A percentile compares a stretch with the other conserved stretches of the same genome.
phyloP scores from a whole-genome alignment of 345 rosid species.

The Citrus medica region DNA sequence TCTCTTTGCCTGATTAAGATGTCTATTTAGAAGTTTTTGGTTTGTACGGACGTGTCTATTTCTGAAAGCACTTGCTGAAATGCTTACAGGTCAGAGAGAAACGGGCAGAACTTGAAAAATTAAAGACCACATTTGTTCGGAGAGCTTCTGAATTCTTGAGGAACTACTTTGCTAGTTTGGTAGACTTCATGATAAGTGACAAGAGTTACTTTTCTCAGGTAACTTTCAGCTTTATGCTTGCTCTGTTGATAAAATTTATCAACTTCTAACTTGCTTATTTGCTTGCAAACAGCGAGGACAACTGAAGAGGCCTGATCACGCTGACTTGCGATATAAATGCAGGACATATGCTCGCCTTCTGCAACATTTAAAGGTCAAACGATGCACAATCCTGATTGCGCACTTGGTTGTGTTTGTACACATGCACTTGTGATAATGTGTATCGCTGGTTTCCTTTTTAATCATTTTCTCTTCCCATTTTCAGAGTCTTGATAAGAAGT shows the following conservation, averaged over 20 bases:
- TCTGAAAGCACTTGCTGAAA: constrained; percentile 7
- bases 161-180: constrained; percentile 95
- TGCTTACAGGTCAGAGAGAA: constrained; percentile 77
- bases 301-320: constrained; percentile 99
- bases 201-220: constrained; percentile 99
- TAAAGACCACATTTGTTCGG: constrained; percentile 76
- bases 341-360: constrained; percentile 98
- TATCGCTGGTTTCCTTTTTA: constrained; percentile 8
- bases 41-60: background rate
- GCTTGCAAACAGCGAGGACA: constrained; percentile 78
- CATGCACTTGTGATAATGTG: background rate
- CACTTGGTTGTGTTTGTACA: background rate
- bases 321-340: constrained; percentile 97
- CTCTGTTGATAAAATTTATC: constrained; percentile 6
- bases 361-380: constrained; percentile 85
- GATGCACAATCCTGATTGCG: background rate
- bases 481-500: constrained; percentile 90
- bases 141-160: constrained; percentile 96
- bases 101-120: constrained; percentile 73
- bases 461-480: constrained; percentile 17
- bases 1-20: background rate
- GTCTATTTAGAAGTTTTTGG: background rate
- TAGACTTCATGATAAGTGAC: constrained; percentile 97
- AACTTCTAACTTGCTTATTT: constrained; percentile 13
- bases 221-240: constrained; percentile 9